Evolutionary conservation across 805 yeast genomes (phyloP), one percentile per base, ranked within the genome.

Genomic region (Kluyveromyces aestuarii): DNA sequence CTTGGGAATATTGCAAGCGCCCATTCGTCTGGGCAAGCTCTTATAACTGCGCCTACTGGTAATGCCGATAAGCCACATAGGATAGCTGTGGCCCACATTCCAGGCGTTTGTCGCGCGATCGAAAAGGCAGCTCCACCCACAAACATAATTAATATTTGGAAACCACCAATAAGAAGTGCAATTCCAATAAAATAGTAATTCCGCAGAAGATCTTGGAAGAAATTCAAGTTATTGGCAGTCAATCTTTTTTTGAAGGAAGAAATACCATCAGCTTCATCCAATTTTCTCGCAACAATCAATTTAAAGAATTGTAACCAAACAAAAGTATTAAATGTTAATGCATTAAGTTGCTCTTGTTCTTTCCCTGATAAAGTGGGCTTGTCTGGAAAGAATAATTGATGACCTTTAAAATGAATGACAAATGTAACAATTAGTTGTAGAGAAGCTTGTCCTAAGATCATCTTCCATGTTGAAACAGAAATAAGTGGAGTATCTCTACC

Each of bases 241-340:
- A 83, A 72, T 61, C 95, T 75, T 30, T 75, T 84, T 51, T 71
- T 72, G 45, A 85, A 71, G 2, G 66, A 71, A 2, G 71, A 70
- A 27, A 84, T 71, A 19, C 84, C 88, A 57, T 83, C 90, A 48
- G 82, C 89, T 68, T 86, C 95, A 67, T 93, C 97, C 50, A 93
- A 72, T 55, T 95, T 86, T 61, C 99, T 80, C 16, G 96, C 82
- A 40, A 88, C 95, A 61, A 91, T 80, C 68, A 93, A 75, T 58
- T 91, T 89, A 79, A 93, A 93, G 63, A 93, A 84, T 71, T 93
- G 99, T 67, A 93, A 73, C 99, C 99, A 93, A 44, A 93, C 98
- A 73, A 93, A 93, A 0, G 98, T 76, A 66, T 93, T 93, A 73
- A 93, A 93, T 1, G 95, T 91, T 78, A 90, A 73, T 2, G 98